phyloP scores from a whole-genome alignment of 768 basidiomycete species.

The Polyporus arcularius region DNA sequence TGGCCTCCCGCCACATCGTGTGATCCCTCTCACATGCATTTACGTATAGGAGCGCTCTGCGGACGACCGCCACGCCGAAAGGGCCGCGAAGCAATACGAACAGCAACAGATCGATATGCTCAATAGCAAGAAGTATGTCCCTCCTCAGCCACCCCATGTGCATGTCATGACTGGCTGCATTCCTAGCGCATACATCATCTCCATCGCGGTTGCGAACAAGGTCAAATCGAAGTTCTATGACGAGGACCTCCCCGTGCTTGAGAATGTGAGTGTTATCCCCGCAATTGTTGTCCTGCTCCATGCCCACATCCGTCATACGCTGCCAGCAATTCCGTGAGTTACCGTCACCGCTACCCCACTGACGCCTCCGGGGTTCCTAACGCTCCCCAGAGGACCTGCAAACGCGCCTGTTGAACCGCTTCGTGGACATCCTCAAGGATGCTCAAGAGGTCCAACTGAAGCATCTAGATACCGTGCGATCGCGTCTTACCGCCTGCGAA shows the following conservation, averaged over 20 bases:
- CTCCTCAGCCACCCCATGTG: not conserved
- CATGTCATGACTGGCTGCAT: not conserved
- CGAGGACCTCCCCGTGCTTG: slow-evolving; percentile 66
- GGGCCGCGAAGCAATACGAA: slow-evolving; percentile 72
- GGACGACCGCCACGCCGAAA: slow-evolving; percentile 77
- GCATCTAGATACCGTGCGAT: slow-evolving; percentile 62
- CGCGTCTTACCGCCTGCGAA: slow-evolving; percentile 48
- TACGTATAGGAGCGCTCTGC: slow-evolving; percentile 55
- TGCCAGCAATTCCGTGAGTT: slow-evolving; percentile 70
- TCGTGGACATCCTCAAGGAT: slow-evolving; percentile 54
- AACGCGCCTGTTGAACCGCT: slow-evolving; percentile 56
- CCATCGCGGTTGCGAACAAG: slow-evolving; percentile 68
- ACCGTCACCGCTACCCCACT: not conserved
- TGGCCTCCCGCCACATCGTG: not conserved
- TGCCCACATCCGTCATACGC: slow-evolving; percentile 14
- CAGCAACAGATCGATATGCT: slow-evolving; percentile 78
- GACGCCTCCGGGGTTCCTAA: not conserved
- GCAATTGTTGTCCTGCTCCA: slow-evolving; percentile 7
- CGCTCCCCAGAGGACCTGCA: slow-evolving; percentile 64
- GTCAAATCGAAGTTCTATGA: slow-evolving; percentile 70
- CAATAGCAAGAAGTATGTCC: slow-evolving; percentile 73
- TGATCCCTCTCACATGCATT: not conserved
- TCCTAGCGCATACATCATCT: slow-evolving; percentile 66
- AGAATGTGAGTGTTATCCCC: slow-evolving; percentile 56
- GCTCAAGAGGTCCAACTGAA: slow-evolving; percentile 58